Evolutionary conservation across 1,284 basidiomycete species (phyloP).

Genomic region (Cryptococcus neoformans): DNA sequence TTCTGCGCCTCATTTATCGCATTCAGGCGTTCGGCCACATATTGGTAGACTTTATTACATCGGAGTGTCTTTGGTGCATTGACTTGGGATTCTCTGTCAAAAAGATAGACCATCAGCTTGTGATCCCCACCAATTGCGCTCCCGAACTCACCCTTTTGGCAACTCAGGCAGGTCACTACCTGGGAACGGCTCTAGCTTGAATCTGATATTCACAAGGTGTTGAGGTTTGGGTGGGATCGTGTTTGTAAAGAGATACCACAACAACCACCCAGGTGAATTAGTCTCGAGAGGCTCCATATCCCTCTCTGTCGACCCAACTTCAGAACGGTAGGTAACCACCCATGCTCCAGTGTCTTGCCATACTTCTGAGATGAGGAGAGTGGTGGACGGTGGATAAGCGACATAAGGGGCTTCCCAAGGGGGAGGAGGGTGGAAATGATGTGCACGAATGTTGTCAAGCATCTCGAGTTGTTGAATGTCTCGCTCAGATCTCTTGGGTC

Average conservation of each 20-base stretch:
- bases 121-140: not conserved
- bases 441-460: slow-evolving; percentile 64
- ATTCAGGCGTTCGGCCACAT: no score
- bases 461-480: slow-evolving; percentile 51
- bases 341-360: slow-evolving; percentile 66
- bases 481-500: slow-evolving; percentile 34
- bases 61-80: not conserved
- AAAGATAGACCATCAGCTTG: not conserved
- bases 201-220: slow-evolving; percentile 68
- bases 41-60: no score
- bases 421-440: slow-evolving; percentile 66
- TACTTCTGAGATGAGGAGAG: slow-evolving; percentile 80
- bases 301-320: slow-evolving; percentile 59
- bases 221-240: slow-evolving; percentile 56
- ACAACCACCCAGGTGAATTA: slow-evolving; percentile 64
- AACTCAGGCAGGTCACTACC: slow-evolving; percentile 28
- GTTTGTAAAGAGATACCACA: slow-evolving; percentile 71
- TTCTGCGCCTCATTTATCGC: no score
- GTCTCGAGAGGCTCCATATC: slow-evolving; percentile 72
- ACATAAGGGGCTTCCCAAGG: slow-evolving; percentile 70
- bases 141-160: slow-evolving; percentile 32
- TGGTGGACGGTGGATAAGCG: slow-evolving; percentile 61
- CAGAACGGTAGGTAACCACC: slow-evolving; percentile 73
- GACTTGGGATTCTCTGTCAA: not conserved
- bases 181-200: slow-evolving; percentile 74